A percentile compares a stretch with the other conserved stretches of the same genome.
These are phyloP conservation scores for Thelephora terrestris DNA, from an alignment of 1,284 basidiomycete species.

Conservation along the genomic window DNA sequence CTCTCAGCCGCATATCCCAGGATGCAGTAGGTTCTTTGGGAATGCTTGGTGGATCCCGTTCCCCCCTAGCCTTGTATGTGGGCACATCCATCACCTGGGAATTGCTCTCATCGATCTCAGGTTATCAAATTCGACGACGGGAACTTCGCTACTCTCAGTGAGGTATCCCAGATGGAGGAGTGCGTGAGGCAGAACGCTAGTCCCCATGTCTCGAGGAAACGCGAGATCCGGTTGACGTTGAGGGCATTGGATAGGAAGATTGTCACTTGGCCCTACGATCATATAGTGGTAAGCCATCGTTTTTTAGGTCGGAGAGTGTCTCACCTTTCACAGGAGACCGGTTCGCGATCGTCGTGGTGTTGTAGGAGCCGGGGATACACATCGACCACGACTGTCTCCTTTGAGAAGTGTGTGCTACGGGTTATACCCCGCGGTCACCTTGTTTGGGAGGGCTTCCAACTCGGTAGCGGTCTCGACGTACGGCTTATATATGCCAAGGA, in stretches of 20 bases:
- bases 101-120: slow-evolving; percentile 22
- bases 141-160: slow-evolving; percentile 36
- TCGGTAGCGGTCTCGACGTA: slow-evolving; percentile 66
- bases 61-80: slow-evolving; percentile 54
- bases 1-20: slow-evolving; percentile 18
- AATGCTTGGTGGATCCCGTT: slow-evolving; percentile 76
- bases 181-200: slow-evolving; percentile 61
- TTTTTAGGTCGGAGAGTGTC: neutral
- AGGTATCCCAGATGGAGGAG: slow-evolving; percentile 41
- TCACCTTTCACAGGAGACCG: slow-evolving; percentile 31
- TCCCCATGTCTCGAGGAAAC: slow-evolving; percentile 36
- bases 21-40: slow-evolving; percentile 50
- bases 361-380: slow-evolving; percentile 35
- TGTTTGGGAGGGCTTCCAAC: slow-evolving; percentile 45
- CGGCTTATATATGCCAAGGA: slow-evolving; percentile 47
- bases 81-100: neutral
- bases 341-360: slow-evolving; percentile 30
- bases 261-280: slow-evolving; percentile 58
- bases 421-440: slow-evolving; percentile 51
- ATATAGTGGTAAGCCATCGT: slow-evolving; percentile 35
- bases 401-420: slow-evolving; percentile 39
- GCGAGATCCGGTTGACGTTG: slow-evolving; percentile 57
- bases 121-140: slow-evolving; percentile 69
- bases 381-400: slow-evolving; percentile 38
- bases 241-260: slow-evolving; percentile 59